Base-by-base conservation (phyloP, 371 early-diverging fungal genomes). In the Mucor plumbeus region DNA sequence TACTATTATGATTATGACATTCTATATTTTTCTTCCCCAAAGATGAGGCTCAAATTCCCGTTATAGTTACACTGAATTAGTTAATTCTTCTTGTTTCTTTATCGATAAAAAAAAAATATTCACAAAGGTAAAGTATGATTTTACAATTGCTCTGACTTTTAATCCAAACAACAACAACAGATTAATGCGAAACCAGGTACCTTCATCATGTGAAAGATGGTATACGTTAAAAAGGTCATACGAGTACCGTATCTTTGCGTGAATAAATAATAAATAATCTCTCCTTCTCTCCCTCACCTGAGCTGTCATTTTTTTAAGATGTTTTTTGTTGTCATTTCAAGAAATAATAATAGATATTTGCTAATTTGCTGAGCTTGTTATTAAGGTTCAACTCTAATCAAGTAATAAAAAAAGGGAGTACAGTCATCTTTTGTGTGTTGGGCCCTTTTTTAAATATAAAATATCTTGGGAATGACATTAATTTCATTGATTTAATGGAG, bases 381-480 rank as follows among this genome's bases (percentile, higher is more conserved):
- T 44, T 44, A 44, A 44, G 44, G 44, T 44, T 44, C 17, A 17
- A 44, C 26, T 26, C 26, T 26, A 26, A 26, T 26, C 26, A 26
- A 26, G 17, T 44, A 44, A 44, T 44, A 44, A 44, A 44, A 17
- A n/a, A 44, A 17, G 44, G 44, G 44, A 44, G 44, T 44, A 44
- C 44, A 44, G 44, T 44, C 44, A 44, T 44, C 44, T 17, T n/a
- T n/a, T 44, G 44, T 44, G 44, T 44, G 44, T 44, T 44, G 44
- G 44, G 44, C 44, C 44, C 44, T 44, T 44, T 44, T 44, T 44
- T 44, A 44, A 17, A 44, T 44, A n/a, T 43, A 14, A 43, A 44
- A 44, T 44, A 44, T 44, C 44, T 15, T 44, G 44, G 44, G 44
- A 44, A 44, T 44, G 44, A 17, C 44, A 44, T n/a, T 44, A 44